Conservation (phyloP, 176 grass and related monocot genomes). For the Carex myosuroides region DNA sequence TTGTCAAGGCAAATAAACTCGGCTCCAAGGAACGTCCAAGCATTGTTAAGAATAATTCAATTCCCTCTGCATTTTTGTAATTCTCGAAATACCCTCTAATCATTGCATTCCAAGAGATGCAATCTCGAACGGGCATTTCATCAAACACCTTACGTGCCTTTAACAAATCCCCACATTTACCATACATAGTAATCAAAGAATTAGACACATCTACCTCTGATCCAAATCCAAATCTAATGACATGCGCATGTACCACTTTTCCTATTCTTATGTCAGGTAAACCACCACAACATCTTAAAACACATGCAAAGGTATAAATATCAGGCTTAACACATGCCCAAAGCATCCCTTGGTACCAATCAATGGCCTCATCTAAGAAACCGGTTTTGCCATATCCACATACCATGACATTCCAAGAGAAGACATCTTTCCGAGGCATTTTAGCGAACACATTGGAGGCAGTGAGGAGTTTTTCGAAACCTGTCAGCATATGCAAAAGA, state of each 20-base stretch:
- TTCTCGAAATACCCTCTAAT: slow-evolving; percentile 80
- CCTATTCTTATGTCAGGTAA: slow-evolving; percentile 52
- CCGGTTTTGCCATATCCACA: slow-evolving; percentile 75
- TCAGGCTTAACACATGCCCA: slow-evolving; percentile 66
- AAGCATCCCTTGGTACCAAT: slow-evolving; percentile 88
- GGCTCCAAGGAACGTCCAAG: slow-evolving; percentile 56
- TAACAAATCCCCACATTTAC: slow-evolving; percentile 50
- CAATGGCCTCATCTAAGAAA: slow-evolving; percentile 70
- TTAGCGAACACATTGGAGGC: slow-evolving; percentile 81
- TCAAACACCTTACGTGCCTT: slow-evolving; percentile 70
- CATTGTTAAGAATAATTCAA: slow-evolving; percentile 70
- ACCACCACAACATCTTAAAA: slow-evolving; percentile 66
- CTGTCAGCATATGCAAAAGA: slow-evolving; percentile 64
- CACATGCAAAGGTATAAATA: slow-evolving; percentile 80
- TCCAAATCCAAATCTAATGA: slow-evolving; percentile 54
- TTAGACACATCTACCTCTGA: slow-evolving; percentile 56
- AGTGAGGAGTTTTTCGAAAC: slow-evolving; percentile 49
- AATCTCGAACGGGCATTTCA: slow-evolving; percentile 43
- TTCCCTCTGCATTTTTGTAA: slow-evolving; percentile 29
- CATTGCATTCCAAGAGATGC: slow-evolving; percentile 93
- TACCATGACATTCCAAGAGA: slow-evolving; percentile 92
- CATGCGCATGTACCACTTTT: slow-evolving; percentile 74
- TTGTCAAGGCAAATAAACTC: slow-evolving; percentile 65
- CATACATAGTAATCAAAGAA: slow-evolving; percentile 79
- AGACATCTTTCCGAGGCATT: slow-evolving; percentile 70